phyloP scores from a whole-genome alignment of 306 rosid genomes.

The Amphicarpaea edgeworthii region DNA sequence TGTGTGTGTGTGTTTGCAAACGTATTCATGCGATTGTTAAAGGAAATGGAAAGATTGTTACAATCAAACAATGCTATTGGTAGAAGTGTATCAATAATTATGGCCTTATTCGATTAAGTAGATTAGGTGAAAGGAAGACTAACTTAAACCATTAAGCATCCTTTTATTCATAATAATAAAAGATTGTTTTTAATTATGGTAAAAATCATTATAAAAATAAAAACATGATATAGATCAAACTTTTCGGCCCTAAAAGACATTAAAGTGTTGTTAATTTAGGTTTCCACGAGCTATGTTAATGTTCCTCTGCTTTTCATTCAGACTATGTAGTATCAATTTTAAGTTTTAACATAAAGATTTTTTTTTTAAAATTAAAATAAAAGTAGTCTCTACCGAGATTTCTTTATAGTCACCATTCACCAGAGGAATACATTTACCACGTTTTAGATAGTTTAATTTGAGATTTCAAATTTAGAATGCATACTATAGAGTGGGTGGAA shows the following conservation, averaged over 20 bases:
- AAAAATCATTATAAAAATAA: background rate
- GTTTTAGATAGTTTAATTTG: background rate
- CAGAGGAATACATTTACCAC: background rate
- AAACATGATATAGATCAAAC: conserved; percentile 26
- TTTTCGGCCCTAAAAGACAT: background rate
- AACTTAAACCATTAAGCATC: conserved; percentile 37
- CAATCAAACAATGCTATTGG: conserved; percentile 31
- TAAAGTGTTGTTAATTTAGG: background rate
- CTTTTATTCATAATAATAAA: conserved; percentile 9
- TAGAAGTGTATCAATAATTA: conserved; percentile 34
- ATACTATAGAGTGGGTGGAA: background rate
- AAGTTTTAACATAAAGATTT: background rate
- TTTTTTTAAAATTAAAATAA: background rate
- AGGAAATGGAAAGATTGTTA: conserved; percentile 19
- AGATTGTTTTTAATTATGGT: background rate
- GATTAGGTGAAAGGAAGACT: conserved; percentile 48
- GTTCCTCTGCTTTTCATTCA: background rate
- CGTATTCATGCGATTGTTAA: conserved; percentile 2
- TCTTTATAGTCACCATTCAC: background rate
- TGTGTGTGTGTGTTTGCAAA: conserved; percentile 19
- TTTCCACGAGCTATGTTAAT: background rate
- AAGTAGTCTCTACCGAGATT: background rate
- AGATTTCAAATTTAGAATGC: conserved; percentile 3
- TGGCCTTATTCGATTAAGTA: conserved; percentile 35
- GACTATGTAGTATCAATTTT: background rate